Evolutionary conservation across 305 asterid species (phyloP).

Genomic region (Withania somnifera): DNA sequence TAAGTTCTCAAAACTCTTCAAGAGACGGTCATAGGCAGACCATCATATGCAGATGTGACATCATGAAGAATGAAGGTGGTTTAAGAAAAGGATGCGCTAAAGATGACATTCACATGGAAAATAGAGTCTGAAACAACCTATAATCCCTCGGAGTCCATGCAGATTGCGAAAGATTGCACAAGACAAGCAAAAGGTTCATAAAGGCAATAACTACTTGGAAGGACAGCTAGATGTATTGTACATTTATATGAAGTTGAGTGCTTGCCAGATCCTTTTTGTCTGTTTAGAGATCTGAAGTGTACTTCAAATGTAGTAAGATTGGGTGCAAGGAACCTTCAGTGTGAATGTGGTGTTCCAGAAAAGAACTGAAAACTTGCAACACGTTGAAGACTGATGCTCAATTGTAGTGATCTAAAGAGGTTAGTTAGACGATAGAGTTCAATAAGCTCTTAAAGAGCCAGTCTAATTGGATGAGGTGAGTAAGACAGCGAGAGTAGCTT

Average conservation of each 20-base stretch:
- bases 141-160: neutral
- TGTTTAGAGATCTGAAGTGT: neutral
- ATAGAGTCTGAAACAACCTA: neutral
- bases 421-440: neutral
- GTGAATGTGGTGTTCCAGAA: neutral
- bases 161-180: neutral
- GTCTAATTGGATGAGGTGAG: neutral
- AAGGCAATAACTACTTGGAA: neutral
- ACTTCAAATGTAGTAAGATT: neutral
- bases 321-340: neutral
- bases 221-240: neutral
- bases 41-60: neutral
- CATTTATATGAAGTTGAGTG: neutral
- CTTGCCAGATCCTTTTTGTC: neutral
- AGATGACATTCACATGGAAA: neutral
- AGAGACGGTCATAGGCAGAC: neutral
- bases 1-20: neutral
- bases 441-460: no score
- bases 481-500: neutral
- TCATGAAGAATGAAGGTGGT: neutral
- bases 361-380: neutral
- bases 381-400: neutral
- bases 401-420: neutral
- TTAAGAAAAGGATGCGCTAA: neutral
- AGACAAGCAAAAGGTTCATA: neutral